Evolutionary conservation across 202 grass and related monocot species (phyloP).

Genomic region (Elaeis oleifera): DNA sequence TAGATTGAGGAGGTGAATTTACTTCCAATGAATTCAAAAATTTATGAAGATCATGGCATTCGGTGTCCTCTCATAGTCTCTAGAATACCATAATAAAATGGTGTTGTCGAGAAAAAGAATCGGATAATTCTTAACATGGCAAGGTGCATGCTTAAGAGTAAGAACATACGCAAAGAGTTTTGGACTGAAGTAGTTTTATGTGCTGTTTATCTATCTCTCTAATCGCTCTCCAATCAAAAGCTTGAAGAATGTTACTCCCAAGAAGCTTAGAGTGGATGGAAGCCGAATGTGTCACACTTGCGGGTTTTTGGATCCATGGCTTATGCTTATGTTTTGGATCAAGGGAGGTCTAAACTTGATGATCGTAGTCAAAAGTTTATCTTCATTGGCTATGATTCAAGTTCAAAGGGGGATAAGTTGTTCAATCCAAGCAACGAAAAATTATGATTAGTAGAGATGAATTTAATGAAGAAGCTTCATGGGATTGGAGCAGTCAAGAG

Average conservation of each 20-base stretch:
- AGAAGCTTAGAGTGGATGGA: background rate
- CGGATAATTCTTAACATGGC: background rate
- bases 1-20: background rate
- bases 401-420: background rate
- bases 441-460: background rate
- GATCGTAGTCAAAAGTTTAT: background rate
- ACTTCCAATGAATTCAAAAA: background rate
- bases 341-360: background rate
- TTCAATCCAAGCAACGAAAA: background rate
- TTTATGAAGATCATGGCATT: too few relatives aligned
- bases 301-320: background rate
- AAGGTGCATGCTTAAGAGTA: background rate
- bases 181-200: background rate
- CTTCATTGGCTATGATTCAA: background rate
- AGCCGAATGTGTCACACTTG: background rate
- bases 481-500: background rate
- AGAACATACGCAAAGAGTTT: background rate
- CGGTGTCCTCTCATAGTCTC: background rate
- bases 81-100: background rate
- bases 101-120: background rate
- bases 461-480: background rate
- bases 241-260: background rate
- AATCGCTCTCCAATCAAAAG: background rate
- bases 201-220: background rate
- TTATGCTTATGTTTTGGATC: background rate